Percentiles rank a stretch among this genome's conserved stretches.
phyloP scores from a whole-genome alignment of 2,329 filamentous ascomycete species.

The Colletotrichum sp. region DNA sequence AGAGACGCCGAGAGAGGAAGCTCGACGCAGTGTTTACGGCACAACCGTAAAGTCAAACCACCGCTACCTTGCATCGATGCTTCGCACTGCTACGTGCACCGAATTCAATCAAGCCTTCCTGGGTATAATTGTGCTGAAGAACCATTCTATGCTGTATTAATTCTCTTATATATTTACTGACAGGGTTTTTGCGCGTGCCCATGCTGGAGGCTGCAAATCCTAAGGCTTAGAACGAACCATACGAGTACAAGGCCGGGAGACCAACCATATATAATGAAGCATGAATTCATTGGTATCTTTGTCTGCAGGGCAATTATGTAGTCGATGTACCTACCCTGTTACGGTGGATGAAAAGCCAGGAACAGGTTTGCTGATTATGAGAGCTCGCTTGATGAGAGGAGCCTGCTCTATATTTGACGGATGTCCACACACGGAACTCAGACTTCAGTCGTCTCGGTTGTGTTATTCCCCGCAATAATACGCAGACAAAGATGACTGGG shows the following conservation, averaged over 20 bases:
- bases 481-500: neutral
- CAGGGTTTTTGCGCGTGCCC: neutral
- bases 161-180: neutral
- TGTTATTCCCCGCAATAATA: neutral
- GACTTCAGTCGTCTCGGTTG: neutral
- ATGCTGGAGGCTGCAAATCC: neutral
- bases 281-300: fast-evolving
- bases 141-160: neutral
- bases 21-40: fast-evolving
- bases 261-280: neutral
- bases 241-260: neutral
- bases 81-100: fast-evolving
- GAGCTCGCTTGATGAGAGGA: neutral
- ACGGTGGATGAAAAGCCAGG: neutral
- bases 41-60: neutral
- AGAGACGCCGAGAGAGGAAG: neutral
- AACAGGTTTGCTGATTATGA: neutral
- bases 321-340: neutral
- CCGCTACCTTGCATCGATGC: fast-evolving
- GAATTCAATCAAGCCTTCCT: fast-evolving
- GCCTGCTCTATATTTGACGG: fast-evolving
- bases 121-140: neutral
- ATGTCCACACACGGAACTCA: neutral
- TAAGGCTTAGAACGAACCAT: neutral
- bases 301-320: neutral